Evolutionary conservation across 768 basidiomycete species (phyloP), one percentile per base, ranked within the genome.

Genomic region (Termitomyces bulborhizus): DNA sequence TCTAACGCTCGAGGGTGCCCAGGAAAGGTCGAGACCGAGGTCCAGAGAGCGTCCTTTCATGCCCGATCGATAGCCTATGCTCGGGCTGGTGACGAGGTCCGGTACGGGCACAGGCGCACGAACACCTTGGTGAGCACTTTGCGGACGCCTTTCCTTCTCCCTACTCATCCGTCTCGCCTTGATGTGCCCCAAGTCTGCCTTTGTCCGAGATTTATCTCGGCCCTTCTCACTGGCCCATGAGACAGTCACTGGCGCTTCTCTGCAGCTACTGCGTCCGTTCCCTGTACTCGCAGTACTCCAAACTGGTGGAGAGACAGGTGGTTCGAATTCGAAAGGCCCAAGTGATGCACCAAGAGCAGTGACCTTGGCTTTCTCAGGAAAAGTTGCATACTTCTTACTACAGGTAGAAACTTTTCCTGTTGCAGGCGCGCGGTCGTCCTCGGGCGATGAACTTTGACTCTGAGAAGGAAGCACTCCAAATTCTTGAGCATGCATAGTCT

Each of bases 31-130:
- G 15, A 89, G 66, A 2, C 83, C 82, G 8, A 89, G 76, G 66
- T 89, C 88, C 37, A 90, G 68, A 26, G 86, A 89, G 26, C 86
- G 84, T 1, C 86, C 86, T 64, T 85, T 87, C 6, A 73, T 70
- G 29, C 77, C 76, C 1, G 76, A 74, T 36, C 77, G 69, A 58
- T 76, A 70, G 0, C 75, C 70, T 51, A 68, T 60, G 57, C 64
- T 65, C n/a, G 64, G 46, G 24, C 60, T 45, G 50, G 49, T 45
- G 24, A 39, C 29, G 0, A 70, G 69, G 6, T 46, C 18, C 13
- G 56, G 59, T 1, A 71, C 65, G 36, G 72, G 71, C 5, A 73
- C 71, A 47, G 64, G 69, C 32, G 65, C 64, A 37, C 65, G 71
- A 57, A 68, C 72, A 31, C 64, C 65, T n/a, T 61, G 60, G 21